A percentile compares a stretch with the other conserved stretches of the same genome.
Evolutionary conservation across 202 grass and related monocot genomes (phyloP).

Genomic region (Digitaria exilis): DNA sequence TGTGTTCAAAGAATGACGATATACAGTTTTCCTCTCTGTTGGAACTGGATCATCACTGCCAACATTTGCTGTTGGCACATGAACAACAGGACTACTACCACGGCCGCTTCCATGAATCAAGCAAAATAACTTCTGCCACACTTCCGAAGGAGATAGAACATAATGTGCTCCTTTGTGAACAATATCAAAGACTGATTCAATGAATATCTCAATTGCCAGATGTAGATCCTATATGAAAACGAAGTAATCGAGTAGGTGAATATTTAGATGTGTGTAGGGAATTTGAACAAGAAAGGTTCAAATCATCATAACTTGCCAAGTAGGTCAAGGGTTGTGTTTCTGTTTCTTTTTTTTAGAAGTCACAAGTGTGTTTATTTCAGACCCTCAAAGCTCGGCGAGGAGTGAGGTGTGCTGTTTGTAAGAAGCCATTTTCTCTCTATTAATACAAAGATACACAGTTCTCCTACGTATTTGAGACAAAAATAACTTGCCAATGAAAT

Average conservation of each 20-base stretch:
- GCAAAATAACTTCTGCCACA: slow-evolving; percentile 64
- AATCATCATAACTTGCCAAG: slow-evolving; percentile 3
- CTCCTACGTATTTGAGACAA: too few relatives aligned
- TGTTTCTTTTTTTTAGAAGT: too few relatives aligned
- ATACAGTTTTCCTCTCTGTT: slow-evolving; percentile 61
- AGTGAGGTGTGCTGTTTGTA: too few relatives aligned
- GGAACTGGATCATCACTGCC: slow-evolving; percentile 69
- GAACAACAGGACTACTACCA: slow-evolving; percentile 49
- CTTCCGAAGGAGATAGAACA: slow-evolving; percentile 85
- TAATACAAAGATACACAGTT: too few relatives aligned
- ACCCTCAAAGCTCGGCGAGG: too few relatives aligned
- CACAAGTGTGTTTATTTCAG: too few relatives aligned
- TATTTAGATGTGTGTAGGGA: background rate
- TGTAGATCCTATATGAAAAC: slow-evolving; percentile 68
- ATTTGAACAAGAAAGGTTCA: slow-evolving; percentile 15
- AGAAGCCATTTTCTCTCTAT: too few relatives aligned
- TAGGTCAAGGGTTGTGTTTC: too few relatives aligned
- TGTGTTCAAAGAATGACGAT: slow-evolving; percentile 86
- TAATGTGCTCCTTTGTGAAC: slow-evolving; percentile 82
- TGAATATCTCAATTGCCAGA: slow-evolving; percentile 94
- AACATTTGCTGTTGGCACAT: slow-evolving; percentile 66
- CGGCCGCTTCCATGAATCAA: slow-evolving; percentile 56
- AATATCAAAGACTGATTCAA: slow-evolving; percentile 90
- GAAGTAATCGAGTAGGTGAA: background rate
- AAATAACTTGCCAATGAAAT: slow-evolving; percentile 4